Evolutionary conservation across 2,329 filamentous ascomycete genomes (phyloP), one percentile per base, ranked within the genome.

Genomic region (Neonectria sp.): DNA sequence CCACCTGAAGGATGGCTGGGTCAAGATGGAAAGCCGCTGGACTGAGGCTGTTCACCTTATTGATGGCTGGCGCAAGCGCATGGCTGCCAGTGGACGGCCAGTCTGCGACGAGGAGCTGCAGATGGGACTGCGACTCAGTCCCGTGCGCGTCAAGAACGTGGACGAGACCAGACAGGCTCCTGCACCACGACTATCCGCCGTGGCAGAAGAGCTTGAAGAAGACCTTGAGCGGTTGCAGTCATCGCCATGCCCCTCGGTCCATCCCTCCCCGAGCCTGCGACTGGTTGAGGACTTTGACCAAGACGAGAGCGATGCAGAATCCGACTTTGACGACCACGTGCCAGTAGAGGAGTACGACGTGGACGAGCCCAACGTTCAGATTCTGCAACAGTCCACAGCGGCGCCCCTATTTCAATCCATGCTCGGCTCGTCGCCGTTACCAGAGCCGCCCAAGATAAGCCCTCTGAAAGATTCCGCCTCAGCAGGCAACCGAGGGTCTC

Each of bases 11-110:
- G 89, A 92, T 62, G 94, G 95, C 17, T 97, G 95, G 92, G 93
- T 97, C 78, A 95, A 93, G 81, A 97, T 98, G 93, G 95, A 98
- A 80, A 88, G 85, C 25, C 89, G 95, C 58, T 97, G 96, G 94
- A 91, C 90, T 71, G 95, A 98, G 77, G 94, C 96, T 1, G 91
- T 98, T 13, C 88, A 90, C 40, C 90, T 99, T 82, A 97, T 99
- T 84, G 94, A 98, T 71, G 91, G 93, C 37, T 98, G 96, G 95
- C 91, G 95, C 68, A 92, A 90, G 78, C 89, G 94, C 48, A 94
- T 97, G 89, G 89, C 89, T 17, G 86, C 86, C 58, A 91, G 88
- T 70, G 92, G 92, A 6, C 88, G 90, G 67, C 89, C 91, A 0
- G 89, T 95, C 71, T 91, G 93, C 73, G 83, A 91, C 61, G 89